Base-by-base conservation (phyloP, 192 early-diverging fungal genomes). In the Coemansia sp. region DNA sequence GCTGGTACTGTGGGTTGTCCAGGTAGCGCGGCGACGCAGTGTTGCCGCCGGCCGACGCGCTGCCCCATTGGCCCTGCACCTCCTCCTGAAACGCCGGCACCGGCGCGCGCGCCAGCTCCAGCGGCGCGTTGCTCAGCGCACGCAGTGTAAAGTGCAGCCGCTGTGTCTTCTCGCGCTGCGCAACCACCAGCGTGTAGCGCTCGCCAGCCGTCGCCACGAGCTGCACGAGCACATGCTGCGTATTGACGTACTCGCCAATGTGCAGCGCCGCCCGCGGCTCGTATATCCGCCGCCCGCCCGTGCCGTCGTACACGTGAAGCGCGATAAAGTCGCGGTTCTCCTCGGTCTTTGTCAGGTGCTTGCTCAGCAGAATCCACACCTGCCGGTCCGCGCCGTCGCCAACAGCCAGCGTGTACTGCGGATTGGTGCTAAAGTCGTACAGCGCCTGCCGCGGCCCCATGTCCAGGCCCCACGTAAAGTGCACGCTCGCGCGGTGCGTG, bases 261-360 rank as follows among this genome's bases (percentile, higher is more conserved):
- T 83, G 65, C 42, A 85, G 68, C 9, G 89, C 83, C 8, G 79
- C 67, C 0, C 82, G 83, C 22, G 87, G 87, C 64, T 89, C 88
- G 69, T 87, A 88, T 6, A 89, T 69, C 32, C 84, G 81, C 14
- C 84, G 69, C 3, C 89, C 84, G 51, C 81, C 62, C 46, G 85
- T 87, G 50, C 79, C 72, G 58, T 86, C 86, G 69, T 89, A 97
- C 6, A 97, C 80, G 73, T 94, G 90, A 23, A 94, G 61, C 5
- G 94, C 91, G 29, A 97, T 92, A 62, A 87, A 95, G 63, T 97
- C 94, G 8, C 66, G 79, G 67, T 91, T 97, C 58, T 92, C 89
- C 55, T 91, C 90, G 30, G 89, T 92, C 21, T 81, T 81, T 3
- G 83, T 86, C 28, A 91, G 80, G 49, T 97, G 94, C 68, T 95